Conservation (phyloP, 2,329 filamentous ascomycete genomes). For the Fusarium sp. region DNA sequence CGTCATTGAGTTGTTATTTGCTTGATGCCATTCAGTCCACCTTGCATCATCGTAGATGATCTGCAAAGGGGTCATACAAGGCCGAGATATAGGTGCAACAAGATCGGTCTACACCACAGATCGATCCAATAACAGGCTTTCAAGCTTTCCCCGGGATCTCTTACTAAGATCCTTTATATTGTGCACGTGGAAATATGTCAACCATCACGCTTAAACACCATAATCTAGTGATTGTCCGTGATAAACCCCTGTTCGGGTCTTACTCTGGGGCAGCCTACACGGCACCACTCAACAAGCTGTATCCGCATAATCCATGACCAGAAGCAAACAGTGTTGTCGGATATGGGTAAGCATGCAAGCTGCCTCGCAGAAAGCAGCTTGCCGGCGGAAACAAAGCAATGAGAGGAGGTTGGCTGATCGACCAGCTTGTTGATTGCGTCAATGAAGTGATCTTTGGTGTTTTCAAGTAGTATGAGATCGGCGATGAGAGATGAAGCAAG, state of each 20-base stretch:
- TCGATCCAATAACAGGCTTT: neutral
- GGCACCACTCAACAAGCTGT: conserved; percentile 22
- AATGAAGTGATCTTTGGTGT: conserved; percentile 23
- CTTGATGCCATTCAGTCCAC: neutral
- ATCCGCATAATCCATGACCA: neutral
- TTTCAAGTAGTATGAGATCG: neutral
- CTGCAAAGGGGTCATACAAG: neutral
- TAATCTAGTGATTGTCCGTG: conserved; percentile 3
- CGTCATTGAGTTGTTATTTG: neutral
- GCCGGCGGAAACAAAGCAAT: neutral
- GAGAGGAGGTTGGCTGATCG: neutral
- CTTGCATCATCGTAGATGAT: neutral
- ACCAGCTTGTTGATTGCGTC: conserved; percentile 38
- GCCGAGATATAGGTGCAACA: neutral
- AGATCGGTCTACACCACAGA: conserved; percentile 4
- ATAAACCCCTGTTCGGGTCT: conserved; percentile 4
- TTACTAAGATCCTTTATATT: neutral
- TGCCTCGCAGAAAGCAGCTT: conserved; percentile 4
- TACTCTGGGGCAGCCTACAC: conserved; percentile 5
- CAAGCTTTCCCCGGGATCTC: neutral
- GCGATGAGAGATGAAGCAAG: neutral
- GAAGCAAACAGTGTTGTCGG: neutral
- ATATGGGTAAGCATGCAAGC: conserved; percentile 3
- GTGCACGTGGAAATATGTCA: neutral
- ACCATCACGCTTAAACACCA: neutral